Base-by-base conservation (phyloP, 75 land plant genomes). In the Pinus tabuliformis region DNA sequence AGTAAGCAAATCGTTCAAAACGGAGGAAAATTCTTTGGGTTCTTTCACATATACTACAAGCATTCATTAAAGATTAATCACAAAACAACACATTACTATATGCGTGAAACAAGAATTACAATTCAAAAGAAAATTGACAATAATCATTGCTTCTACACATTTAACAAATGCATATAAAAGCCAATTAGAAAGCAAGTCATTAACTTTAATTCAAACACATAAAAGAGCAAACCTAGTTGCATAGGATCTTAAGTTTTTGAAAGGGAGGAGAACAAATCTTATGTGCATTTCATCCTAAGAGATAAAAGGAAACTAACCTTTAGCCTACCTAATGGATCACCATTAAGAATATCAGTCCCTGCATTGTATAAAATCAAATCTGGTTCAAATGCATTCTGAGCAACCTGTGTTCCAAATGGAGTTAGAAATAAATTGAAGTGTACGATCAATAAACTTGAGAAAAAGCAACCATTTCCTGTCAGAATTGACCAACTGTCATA, bases 291-390 rank as follows among this genome's bases (percentile, higher is more conserved):
- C 22, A 13, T 58, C n/a, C 65, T 61, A 37, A 36, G 37, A 14
- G 33, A 73, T 37, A 49, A 75, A 20, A 42, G 70, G 70, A 49
- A 79, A 73, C 80, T 71, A 75, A 97, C 99, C 87, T 81, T 88
- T 77, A 97, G 76, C 63, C 84, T 76, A 39, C 99, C 99, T 56
- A 97, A 77, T 13, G 94, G 98, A 88, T 97, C 99, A 42, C 99
- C 99, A 72, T 89, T 93, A n/a, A 97, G 81, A 72, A 95, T 90
- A 80, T 97, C 99, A 59, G 99, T 97, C 36, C 99, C 99, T 68
- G 99, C 98, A 88, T 97, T 97, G 75, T 97, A 97, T 26, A 97
- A 49, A 5, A 97, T 57, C 80, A 97, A 65, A 64, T 95, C 99
- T 62, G 99, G 99, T 37, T 86, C 78, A 83, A 92, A 97, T 11